phyloP scores from a whole-genome alignment of 2,329 filamentous ascomycete species.

The Huntiella moniliformis region DNA sequence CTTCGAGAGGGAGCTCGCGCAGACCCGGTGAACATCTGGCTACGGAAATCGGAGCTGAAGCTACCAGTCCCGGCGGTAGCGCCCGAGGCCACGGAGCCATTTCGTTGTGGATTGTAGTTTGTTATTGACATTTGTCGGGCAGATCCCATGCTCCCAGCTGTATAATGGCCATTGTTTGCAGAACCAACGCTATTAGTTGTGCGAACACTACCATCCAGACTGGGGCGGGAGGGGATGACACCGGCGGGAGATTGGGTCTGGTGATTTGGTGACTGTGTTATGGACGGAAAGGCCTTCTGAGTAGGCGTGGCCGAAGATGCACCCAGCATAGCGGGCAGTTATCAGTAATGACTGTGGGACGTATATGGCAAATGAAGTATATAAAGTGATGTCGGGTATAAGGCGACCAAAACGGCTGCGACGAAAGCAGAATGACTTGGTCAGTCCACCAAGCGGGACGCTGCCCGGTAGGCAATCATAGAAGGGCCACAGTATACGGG shows the following conservation, averaged over 20 bases:
- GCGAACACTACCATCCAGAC: slow-evolving; percentile 27
- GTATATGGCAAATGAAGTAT: neutral
- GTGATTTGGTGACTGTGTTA: slow-evolving; percentile 14
- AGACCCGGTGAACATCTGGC: slow-evolving; percentile 38
- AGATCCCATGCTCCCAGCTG: slow-evolving; percentile 38
- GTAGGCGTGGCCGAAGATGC: slow-evolving; percentile 31
- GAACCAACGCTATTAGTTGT: slow-evolving; percentile 27
- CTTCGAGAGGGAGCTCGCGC: slow-evolving; percentile 42
- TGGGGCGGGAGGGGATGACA: slow-evolving; percentile 16
- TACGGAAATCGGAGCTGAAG: slow-evolving; percentile 76
- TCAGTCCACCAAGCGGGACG: slow-evolving; percentile 13
- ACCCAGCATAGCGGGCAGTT: slow-evolving; percentile 27
- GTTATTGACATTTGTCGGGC: slow-evolving; percentile 34
- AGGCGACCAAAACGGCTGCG: neutral
- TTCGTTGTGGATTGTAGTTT: slow-evolving; percentile 33
- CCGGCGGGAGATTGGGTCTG: slow-evolving; percentile 19
- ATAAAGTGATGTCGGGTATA: neutral
- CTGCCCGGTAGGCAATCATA: slow-evolving; percentile 12
- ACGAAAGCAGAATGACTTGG: slow-evolving; percentile 3
- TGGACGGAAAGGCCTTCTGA: slow-evolving; percentile 28
- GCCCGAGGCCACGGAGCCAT: slow-evolving; percentile 3
- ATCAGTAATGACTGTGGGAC: neutral
- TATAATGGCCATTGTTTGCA: slow-evolving; percentile 17
- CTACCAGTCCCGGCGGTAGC: slow-evolving; percentile 48
- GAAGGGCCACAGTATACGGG: neutral